Evolutionary conservation across 2,329 filamentous ascomycete genomes (phyloP).

Genomic region (Clarireedia homoeocarpa): DNA sequence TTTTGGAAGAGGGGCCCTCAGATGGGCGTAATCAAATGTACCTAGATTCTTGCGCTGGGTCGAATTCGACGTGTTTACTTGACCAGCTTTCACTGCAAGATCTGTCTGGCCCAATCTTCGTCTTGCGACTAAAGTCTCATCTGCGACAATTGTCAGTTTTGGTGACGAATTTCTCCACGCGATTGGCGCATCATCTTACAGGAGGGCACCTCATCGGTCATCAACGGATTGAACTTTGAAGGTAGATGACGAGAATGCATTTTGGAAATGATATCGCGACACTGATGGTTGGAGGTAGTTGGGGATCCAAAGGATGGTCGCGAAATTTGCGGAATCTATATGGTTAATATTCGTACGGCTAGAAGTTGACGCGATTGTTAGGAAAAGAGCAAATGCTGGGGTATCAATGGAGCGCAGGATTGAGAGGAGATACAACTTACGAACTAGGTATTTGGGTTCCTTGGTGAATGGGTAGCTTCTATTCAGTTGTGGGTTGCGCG

Average conservation of each 20-base stretch:
- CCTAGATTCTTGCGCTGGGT: slow-evolving; percentile 67
- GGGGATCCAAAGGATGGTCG: not conserved
- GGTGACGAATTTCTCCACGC: not conserved
- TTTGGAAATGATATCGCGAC: slow-evolving; percentile 2
- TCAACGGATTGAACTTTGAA: slow-evolving; percentile 55
- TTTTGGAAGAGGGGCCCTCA: slow-evolving; percentile 86
- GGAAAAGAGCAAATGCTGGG: not conserved
- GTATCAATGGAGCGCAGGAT: not conserved
- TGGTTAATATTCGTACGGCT: not conserved
- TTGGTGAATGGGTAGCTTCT: not conserved
- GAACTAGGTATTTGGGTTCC: not conserved
- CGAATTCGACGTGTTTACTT: slow-evolving; percentile 61
- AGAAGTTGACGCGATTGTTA: not conserved
- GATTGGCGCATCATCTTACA: slow-evolving; percentile 42
- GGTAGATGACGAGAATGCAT: slow-evolving; percentile 40
- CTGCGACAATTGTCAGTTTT: slow-evolving; percentile 20
- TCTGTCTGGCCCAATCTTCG: slow-evolving; percentile 90
- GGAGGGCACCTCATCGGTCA: slow-evolving; percentile 54
- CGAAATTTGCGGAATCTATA: not conserved
- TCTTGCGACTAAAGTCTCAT: slow-evolving; percentile 50
- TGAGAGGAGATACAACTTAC: not conserved
- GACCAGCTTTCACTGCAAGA: slow-evolving; percentile 72
- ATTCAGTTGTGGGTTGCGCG: not conserved
- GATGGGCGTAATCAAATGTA: slow-evolving; percentile 90
- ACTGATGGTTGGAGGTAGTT: not conserved